Evolutionary conservation across 129 eudicot species (phyloP).

Genomic region (Lactuca sativa): DNA sequence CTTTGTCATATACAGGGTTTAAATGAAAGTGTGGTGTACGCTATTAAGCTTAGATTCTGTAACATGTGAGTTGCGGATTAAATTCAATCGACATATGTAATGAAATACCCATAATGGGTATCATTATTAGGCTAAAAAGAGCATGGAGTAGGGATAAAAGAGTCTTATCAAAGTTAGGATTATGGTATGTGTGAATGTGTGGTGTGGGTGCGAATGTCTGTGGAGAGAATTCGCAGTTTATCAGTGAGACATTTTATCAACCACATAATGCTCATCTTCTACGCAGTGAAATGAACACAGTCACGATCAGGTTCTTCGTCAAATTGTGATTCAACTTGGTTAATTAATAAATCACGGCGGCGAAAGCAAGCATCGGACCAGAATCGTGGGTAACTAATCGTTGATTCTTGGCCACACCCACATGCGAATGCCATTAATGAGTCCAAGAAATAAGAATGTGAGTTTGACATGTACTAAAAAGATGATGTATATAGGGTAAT

Average conservation of each 20-base stretch:
- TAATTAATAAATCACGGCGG: neutral
- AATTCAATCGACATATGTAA: conserved; percentile 1
- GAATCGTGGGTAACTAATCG: neutral
- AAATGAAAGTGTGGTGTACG: neutral
- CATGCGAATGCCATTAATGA: neutral
- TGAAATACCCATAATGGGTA: conserved; percentile 15
- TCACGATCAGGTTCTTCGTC: conserved; percentile 8
- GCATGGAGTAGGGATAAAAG: conserved; percentile 7
- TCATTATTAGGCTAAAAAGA: neutral
- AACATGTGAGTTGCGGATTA: conserved; percentile 6
- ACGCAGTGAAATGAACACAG: conserved; percentile 10
- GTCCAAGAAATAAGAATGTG: conserved; percentile 16
- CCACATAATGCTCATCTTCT: conserved; percentile 46
- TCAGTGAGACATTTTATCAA: conserved; percentile 40
- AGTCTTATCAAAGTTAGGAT: conserved; percentile 21
- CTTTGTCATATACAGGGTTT: neutral
- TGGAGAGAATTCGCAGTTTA: conserved; percentile 25
- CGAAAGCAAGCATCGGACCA: conserved; percentile 6
- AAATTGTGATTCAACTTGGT: neutral
- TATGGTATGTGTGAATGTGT: conserved; percentile 38
- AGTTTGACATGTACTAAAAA: conserved; percentile 15
- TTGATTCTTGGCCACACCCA: conserved; percentile 28
- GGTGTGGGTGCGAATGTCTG: conserved; percentile 35
- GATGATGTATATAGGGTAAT: neutral
- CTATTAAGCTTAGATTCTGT: neutral